Conservation (phyloP, 2,329 filamentous ascomycete genomes). For the Apiospora arundinis region DNA sequence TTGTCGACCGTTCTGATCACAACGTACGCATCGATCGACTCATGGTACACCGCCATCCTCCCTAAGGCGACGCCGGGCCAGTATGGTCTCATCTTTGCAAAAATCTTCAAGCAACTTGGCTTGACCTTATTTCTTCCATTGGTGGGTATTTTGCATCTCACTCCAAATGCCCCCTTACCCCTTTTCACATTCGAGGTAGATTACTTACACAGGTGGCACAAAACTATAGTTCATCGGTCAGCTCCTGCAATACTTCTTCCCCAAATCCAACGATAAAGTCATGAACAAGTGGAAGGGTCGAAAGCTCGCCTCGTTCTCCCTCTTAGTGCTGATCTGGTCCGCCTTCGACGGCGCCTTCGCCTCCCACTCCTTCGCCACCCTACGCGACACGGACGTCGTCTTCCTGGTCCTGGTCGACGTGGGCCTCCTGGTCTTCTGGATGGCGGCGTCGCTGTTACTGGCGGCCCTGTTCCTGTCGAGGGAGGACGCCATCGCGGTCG, state of each 20-base stretch:
- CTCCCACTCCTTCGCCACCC: background rate
- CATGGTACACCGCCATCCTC: constrained; percentile 12
- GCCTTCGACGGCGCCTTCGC: constrained; percentile 19
- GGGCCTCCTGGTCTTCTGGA: background rate
- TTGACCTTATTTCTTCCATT: background rate
- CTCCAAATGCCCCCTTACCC: too few relatives aligned
- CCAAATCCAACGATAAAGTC: background rate
- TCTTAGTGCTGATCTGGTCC: constrained; percentile 6
- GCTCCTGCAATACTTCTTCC: background rate
- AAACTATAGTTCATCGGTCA: background rate
- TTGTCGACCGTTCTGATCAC: constrained; percentile 8
- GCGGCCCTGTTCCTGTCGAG: background rate
- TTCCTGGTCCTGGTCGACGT: background rate
- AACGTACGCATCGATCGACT: background rate
- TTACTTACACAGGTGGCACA: background rate
- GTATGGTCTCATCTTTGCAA: background rate
- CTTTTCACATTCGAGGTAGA: too few relatives aligned
- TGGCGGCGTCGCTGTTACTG: background rate
- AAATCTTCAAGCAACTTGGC: background rate
- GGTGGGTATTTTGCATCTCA: background rate
- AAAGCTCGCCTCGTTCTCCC: constrained; percentile 1
- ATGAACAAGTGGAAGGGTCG: background rate
- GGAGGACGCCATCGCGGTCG: constrained; percentile 6
- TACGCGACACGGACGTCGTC: background rate
- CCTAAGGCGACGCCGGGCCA: too few relatives aligned